Evolutionary conservation across 2,329 filamentous ascomycete species (phyloP).

Genomic region (Diplocarpon rosae): DNA sequence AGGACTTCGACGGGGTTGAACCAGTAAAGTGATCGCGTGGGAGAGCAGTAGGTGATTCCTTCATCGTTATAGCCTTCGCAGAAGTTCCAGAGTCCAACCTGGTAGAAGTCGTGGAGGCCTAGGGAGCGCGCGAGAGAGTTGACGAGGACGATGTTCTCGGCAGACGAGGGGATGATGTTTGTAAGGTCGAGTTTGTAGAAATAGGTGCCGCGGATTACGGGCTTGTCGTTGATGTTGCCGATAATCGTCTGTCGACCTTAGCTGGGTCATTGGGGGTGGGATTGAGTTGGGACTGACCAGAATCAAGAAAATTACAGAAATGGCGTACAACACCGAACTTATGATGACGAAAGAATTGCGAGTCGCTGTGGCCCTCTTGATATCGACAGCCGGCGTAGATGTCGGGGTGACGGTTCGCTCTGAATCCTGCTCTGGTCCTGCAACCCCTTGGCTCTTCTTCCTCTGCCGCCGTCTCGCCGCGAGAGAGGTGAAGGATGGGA

Average conservation of each 20-base stretch:
- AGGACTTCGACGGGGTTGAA: slow-evolving; percentile 85
- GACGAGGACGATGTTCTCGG: slow-evolving; percentile 55
- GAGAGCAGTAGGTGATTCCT: slow-evolving; percentile 67
- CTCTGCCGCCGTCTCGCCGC: slow-evolving; percentile 14
- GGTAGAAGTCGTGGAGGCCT: slow-evolving; percentile 89
- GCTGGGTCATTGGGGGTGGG: not conserved
- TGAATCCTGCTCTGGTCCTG: slow-evolving; percentile 9
- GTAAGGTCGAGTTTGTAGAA: slow-evolving; percentile 78
- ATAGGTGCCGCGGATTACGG: slow-evolving; percentile 59
- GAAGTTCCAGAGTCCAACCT: slow-evolving; percentile 83
- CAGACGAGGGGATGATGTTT: slow-evolving; percentile 43
- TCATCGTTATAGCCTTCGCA: slow-evolving; percentile 74
- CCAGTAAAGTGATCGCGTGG: slow-evolving; percentile 64
- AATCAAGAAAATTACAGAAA: slow-evolving; percentile 68
- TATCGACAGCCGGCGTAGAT: slow-evolving; percentile 19
- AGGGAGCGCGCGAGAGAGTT: slow-evolving; percentile 80
- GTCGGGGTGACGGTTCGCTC: slow-evolving; percentile 19
- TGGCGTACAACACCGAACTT: slow-evolving; percentile 58
- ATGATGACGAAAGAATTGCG: slow-evolving; percentile 45
- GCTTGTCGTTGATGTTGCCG: slow-evolving; percentile 56
- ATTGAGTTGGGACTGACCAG: slow-evolving; percentile 39
- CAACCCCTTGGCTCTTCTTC: slow-evolving; percentile 7
- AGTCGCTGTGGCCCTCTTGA: slow-evolving; percentile 39
- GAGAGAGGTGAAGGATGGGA: slow-evolving; percentile 25
- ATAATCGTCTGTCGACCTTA: slow-evolving; percentile 42